Evolutionary conservation across 495 filamentous ascomycete species (phyloP).

Genomic region (Monascus purpureus): DNA sequence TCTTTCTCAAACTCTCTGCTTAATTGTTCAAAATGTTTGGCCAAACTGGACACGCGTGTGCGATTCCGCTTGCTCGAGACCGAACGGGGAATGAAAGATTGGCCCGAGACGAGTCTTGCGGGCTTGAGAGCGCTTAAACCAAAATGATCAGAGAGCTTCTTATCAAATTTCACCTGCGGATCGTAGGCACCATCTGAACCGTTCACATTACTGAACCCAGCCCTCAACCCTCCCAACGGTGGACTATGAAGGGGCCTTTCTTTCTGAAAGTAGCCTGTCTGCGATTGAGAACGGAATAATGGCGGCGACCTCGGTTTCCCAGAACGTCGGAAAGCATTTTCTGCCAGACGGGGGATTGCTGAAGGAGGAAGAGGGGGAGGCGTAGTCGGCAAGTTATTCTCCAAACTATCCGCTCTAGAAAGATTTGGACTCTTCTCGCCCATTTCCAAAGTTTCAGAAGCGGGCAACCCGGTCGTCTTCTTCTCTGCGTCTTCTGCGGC

Average conservation of each 20-base stretch:
- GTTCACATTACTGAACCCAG: conserved; percentile 10
- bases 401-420: conserved; percentile 1
- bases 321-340: conserved; percentile 24
- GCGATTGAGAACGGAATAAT: conserved; percentile 55
- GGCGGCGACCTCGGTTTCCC: conserved; percentile 44
- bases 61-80: conserved; percentile 51
- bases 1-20: conserved; percentile 96
- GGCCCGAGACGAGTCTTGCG: conserved; percentile 40
- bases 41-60: conserved; percentile 70
- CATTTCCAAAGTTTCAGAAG: conserved; percentile 3
- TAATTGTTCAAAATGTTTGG: conserved; percentile 91
- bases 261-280: conserved; percentile 37
- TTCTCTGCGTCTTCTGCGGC: conserved; percentile 3
- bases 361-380: conserved; percentile 22
- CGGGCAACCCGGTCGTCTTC: conserved; percentile 1
- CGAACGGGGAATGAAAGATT: conserved; percentile 82
- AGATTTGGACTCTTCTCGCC: background rate
- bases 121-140: conserved; percentile 45
- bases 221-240: conserved; percentile 10
- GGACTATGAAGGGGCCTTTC: conserved; percentile 12
- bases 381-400: conserved; percentile 8
- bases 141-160: conserved; percentile 56
- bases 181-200: conserved; percentile 10
- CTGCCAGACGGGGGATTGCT: conserved; percentile 37
- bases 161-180: conserved; percentile 40